Evolutionary conservation across 2,329 filamentous ascomycete genomes (phyloP).

Genomic region (Botrytis paeoniae): DNA sequence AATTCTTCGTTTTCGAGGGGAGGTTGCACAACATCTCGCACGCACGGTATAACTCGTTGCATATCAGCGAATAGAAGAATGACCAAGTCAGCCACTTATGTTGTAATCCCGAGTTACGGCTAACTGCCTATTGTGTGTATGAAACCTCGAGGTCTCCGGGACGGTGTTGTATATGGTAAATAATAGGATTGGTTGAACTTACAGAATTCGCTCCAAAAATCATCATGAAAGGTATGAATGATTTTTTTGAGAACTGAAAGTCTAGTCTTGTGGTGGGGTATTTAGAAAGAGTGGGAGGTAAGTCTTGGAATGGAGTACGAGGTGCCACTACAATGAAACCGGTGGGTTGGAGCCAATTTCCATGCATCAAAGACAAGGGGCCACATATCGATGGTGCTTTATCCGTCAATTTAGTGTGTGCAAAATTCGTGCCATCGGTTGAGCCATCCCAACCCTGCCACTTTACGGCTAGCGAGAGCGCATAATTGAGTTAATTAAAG

Average conservation of each 20-base stretch:
- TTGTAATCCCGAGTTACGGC: constrained; percentile 9
- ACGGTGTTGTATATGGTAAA: background rate
- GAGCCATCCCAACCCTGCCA: background rate
- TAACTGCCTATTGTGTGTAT: background rate
- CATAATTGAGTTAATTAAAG: background rate
- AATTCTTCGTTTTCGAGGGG: background rate
- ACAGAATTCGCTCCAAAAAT: background rate
- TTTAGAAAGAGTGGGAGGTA: constrained; percentile 2
- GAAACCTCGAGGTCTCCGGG: background rate
- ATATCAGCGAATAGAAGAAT: constrained; percentile 3
- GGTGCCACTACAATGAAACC: background rate
- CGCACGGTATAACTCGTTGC: background rate
- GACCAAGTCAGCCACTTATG: background rate
- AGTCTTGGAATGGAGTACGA: background rate
- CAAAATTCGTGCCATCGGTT: background rate
- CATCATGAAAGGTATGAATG: background rate
- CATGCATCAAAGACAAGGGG: background rate
- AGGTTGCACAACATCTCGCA: background rate
- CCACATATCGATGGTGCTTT: background rate
- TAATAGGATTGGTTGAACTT: background rate
- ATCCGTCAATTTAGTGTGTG: background rate
- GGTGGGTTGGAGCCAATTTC: background rate
- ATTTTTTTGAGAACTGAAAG: background rate
- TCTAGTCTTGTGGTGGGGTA: background rate
- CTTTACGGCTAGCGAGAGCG: background rate